Base-by-base conservation (phyloP, 192 early-diverging fungal genomes). In the Backusella parvicylindrica region DNA sequence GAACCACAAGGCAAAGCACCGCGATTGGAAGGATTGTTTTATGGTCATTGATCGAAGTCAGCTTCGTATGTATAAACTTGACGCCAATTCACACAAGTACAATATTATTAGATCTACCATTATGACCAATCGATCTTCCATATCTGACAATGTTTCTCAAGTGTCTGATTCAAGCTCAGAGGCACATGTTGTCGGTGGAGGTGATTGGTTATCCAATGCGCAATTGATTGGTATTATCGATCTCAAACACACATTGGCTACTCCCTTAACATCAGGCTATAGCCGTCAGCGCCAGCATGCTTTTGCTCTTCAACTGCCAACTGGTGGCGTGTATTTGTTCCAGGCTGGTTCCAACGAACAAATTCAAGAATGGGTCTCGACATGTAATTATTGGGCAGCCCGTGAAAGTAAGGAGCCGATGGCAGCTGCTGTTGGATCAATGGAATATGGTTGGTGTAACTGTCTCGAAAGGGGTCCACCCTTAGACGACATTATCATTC, bases 301-400 rank as follows among this genome's bases (percentile, higher is more conserved):
- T 33, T 98, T 99, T 87, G 94, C 94, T 35, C 78, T 99, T 37
- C 92, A 93, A 71, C 85, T 94, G 38, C 83, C 89, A 3, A 91
- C 91, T 77, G 94, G 94, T 13, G 89, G 89, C 8, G 92, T 93
- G 7, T 95, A 95, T 65, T 81, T 98, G 21, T 99, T 97, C 84
- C 95, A 98, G 77, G 89, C 90, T 0, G 83, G 82, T 16, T 91
- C 86, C 2, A 84, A 85, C 40, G 88, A 91, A 36, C 89, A 90
- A 72, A 85, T 95, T 30, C 86, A 86, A 26, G 91, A 89, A 64
- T 99, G 97, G 97, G 93, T 94, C 0, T 78, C 88, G 0, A 94
- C 92, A n/a, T 93, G 96, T 73, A 99, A 98, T 84, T 95, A 93
- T 79, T 99, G 96, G 96, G 96, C 96, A 3, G 95, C 96, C 7